A percentile compares a stretch with the other conserved stretches of the same genome.
Conservation (phyloP, 306 rosid species). For the Fagus crenata region DNA sequence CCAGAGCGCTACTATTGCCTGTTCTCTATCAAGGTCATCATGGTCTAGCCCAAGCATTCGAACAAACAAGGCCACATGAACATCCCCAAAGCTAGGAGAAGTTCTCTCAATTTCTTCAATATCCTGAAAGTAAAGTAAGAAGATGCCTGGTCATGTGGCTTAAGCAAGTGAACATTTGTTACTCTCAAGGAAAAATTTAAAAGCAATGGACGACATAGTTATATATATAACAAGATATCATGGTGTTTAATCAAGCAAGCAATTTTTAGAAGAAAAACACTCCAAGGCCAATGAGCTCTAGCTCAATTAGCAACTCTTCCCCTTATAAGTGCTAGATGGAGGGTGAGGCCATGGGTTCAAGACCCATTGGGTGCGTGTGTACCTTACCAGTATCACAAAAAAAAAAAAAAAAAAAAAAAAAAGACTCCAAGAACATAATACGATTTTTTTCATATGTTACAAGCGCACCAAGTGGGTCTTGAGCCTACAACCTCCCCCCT, state of each 20-base stretch:
- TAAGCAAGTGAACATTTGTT: constrained; percentile 11
- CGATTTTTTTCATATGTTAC: not conserved
- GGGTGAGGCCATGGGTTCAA: no score
- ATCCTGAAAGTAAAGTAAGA: constrained; percentile 46
- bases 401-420: not conserved
- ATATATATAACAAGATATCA: not conserved
- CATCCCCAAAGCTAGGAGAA: constrained; percentile 50
- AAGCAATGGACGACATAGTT: not conserved
- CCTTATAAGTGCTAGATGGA: no score
- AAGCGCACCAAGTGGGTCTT: no score
- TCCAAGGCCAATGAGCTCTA: not conserved
- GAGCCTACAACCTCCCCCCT: no score
- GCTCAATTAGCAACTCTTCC: no score
- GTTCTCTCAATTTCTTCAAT: constrained; percentile 40
- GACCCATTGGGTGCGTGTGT: no score
- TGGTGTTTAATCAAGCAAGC: not conserved
- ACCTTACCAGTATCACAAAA: not conserved
- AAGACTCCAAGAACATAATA: no score
- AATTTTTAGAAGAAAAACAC: not conserved
- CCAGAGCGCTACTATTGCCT: constrained; percentile 76
- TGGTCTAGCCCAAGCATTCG: constrained; percentile 86
- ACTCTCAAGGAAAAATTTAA: constrained; percentile 5
- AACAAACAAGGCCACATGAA: constrained; percentile 72
- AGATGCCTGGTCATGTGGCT: constrained; percentile 18
- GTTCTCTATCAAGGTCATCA: constrained; percentile 73